phyloP scores from a whole-genome alignment of 805 yeast species.

The Cyberlindnera nakhonratchasimensis region DNA sequence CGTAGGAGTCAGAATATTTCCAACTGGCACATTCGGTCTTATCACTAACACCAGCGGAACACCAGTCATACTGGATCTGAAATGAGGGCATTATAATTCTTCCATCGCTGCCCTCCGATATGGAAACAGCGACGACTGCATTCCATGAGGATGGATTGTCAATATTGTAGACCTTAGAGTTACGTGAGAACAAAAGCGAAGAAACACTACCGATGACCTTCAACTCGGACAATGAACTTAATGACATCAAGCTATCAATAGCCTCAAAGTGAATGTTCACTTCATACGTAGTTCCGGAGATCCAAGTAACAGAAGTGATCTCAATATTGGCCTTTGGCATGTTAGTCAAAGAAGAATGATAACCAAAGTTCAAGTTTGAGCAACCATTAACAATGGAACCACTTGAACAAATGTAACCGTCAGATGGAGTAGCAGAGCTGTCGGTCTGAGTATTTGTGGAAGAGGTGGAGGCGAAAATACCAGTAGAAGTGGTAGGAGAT shows the following conservation, averaged over 20 bases:
- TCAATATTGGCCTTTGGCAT: slow-evolving; percentile 17
- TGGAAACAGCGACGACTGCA: slow-evolving; percentile 6
- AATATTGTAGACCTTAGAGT: slow-evolving; percentile 7
- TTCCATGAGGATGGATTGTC: slow-evolving; percentile 14
- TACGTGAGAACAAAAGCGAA: slow-evolving; percentile 15
- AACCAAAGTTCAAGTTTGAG: slow-evolving; percentile 13
- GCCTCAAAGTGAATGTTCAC: slow-evolving; percentile 17
- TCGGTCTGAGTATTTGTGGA: too few species aligned
- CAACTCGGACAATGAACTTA: slow-evolving; percentile 18
- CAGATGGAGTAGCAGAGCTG: too few species aligned
- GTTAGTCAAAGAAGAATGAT: slow-evolving; percentile 11
- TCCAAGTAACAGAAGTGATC: slow-evolving; percentile 15
- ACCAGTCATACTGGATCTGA: slow-evolving; percentile 28
- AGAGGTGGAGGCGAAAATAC: too few species aligned
- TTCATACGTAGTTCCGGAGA: slow-evolving; percentile 14
- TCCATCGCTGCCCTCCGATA: slow-evolving; percentile 6
- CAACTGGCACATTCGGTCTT: slow-evolving; percentile 19
- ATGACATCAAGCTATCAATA: slow-evolving; percentile 9
- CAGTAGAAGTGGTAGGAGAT: too few species aligned
- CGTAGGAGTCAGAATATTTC: slow-evolving; percentile 22
- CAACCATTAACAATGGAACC: slow-evolving; percentile 9
- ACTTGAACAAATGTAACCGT: slow-evolving; percentile 8
- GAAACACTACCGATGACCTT: slow-evolving; percentile 18
- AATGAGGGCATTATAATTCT: slow-evolving; percentile 14
- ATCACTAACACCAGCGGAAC: slow-evolving; percentile 24